phyloP scores from a whole-genome alignment of 441 rosid genomes.

The Gossypium schwendimanii region DNA sequence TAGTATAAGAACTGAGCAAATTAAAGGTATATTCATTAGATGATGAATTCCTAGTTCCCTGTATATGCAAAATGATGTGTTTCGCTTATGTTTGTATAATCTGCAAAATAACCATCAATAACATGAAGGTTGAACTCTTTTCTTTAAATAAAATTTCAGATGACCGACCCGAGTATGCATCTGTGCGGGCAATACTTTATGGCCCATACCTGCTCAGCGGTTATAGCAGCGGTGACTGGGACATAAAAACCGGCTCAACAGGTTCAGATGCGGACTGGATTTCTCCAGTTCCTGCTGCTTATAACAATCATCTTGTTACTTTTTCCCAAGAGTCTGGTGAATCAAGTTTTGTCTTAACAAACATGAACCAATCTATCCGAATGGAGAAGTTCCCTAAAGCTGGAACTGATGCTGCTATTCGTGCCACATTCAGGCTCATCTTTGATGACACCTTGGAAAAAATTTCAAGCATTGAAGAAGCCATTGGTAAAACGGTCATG shows the following conservation, averaged over 20 bases:
- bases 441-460: constrained; percentile 14
- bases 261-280: constrained; percentile 47
- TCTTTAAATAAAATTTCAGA: constrained; percentile 36
- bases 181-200: constrained; percentile 70
- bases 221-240: constrained; percentile 57
- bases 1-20: constrained; percentile 59
- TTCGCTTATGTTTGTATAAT: not conserved
- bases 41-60: not conserved
- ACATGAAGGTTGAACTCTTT: not conserved
- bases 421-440: constrained; percentile 69
- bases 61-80: not conserved
- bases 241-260: constrained; percentile 38
- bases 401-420: constrained; percentile 56
- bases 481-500: constrained; percentile 48
- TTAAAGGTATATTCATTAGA: constrained; percentile 50
- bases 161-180: constrained; percentile 61
- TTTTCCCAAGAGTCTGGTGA: constrained; percentile 49
- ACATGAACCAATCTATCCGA: constrained; percentile 53
- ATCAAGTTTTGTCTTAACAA: constrained; percentile 43
- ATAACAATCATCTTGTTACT: constrained; percentile 48
- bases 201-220: constrained; percentile 86
- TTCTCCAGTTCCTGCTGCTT: constrained; percentile 43
- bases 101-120: not conserved
- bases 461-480: not conserved
- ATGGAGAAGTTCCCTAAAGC: constrained; percentile 44